Conservation (phyloP, 148 eudicot genomes). For the Silene conica region DNA sequence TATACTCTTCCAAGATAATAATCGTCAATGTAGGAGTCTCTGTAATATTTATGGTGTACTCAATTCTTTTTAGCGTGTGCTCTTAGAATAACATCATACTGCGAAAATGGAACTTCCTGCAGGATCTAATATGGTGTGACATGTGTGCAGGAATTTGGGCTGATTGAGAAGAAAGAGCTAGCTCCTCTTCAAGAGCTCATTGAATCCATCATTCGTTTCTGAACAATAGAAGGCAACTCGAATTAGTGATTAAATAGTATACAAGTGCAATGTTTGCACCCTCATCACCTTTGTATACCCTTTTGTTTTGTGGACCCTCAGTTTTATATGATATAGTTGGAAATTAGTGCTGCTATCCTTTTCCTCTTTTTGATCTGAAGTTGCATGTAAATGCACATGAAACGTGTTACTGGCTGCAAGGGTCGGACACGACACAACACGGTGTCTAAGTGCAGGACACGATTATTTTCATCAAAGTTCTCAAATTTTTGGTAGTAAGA, state of each 20-base stretch:
- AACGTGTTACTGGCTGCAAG: too few relatives aligned
- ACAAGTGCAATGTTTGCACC: neutral
- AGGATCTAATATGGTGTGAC: constrained; percentile 8
- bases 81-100: neutral
- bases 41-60: neutral
- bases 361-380: too few relatives aligned
- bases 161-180: constrained; percentile 87
- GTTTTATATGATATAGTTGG: constrained; percentile 1
- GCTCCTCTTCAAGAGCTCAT: constrained; percentile 85
- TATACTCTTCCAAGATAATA: too few relatives aligned
- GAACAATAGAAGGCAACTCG: constrained; percentile 22
- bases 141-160: constrained; percentile 51
- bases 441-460: too few relatives aligned
- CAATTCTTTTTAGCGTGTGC: neutral
- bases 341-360: constrained; percentile 1
- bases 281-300: constrained; percentile 7
- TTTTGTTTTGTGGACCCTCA: constrained; percentile 12
- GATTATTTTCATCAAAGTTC: too few relatives aligned
- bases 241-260: constrained; percentile 15
- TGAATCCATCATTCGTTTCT: constrained; percentile 69
- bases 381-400: too few relatives aligned
- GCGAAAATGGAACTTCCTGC: neutral
- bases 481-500: too few relatives aligned
- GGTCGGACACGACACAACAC: too few relatives aligned
- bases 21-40: neutral